Conservation (phyloP, 2,329 filamentous ascomycete genomes). For the Scolecobasidium constrictum region DNA sequence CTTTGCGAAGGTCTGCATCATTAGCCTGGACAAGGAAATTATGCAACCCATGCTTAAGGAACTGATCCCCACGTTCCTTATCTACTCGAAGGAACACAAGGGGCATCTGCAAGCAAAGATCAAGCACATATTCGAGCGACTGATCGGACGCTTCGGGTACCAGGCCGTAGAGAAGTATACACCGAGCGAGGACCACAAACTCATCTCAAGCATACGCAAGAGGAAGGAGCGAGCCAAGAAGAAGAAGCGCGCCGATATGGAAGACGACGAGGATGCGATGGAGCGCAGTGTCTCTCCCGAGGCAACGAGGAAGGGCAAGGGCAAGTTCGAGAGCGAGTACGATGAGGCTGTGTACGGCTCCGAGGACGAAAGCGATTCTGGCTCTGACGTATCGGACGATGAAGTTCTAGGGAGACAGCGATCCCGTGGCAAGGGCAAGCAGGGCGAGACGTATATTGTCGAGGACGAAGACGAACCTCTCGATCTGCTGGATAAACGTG, state of each 20-base stretch:
- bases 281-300: conserved; percentile 13
- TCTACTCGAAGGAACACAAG: conserved; percentile 98
- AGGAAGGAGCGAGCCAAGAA: conserved; percentile 83
- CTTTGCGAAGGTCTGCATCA: conserved; percentile 92
- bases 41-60: conserved; percentile 67
- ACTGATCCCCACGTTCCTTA: conserved; percentile 80
- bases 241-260: conserved; percentile 62
- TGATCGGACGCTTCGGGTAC: conserved; percentile 83
- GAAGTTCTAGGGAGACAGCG: conserved; percentile 36
- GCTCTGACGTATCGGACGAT: conserved; percentile 52
- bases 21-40: conserved; percentile 68
- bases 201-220: conserved; percentile 91
- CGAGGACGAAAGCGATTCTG: conserved; percentile 41
- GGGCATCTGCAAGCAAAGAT: conserved; percentile 94
- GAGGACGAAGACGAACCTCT: conserved; percentile 93
- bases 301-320: conserved; percentile 24
- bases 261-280: conserved; percentile 42
- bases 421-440: conserved; percentile 41
- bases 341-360: conserved; percentile 86
- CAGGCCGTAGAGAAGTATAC: conserved; percentile 69
- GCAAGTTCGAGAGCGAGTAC: conserved; percentile 81
- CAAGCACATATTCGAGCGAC: conserved; percentile 92
- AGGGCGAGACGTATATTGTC: conserved; percentile 66
- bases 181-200: conserved; percentile 77
- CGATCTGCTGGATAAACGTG: conserved; percentile 80